Evolutionary conservation across 257 asterid species (phyloP).

Genomic region (Catharanthus roseus): DNA sequence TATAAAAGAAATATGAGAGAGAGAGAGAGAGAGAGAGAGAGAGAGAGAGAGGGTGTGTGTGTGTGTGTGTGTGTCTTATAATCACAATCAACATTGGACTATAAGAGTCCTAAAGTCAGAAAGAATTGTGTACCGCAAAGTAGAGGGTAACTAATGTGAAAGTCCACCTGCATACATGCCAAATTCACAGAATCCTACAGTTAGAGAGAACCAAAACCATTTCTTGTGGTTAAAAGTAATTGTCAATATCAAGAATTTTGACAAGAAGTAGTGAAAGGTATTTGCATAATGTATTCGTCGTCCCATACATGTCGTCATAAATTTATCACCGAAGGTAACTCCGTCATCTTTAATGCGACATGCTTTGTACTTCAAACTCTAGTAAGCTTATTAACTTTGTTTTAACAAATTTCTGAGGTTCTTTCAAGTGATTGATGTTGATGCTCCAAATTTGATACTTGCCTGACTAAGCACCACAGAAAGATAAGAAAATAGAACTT

Average conservation of each 20-base stretch:
- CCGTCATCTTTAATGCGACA: background rate
- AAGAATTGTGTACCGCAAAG: slow-evolving; percentile 63
- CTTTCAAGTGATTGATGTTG: background rate
- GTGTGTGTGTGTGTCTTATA: too few species aligned
- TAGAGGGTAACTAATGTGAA: slow-evolving; percentile 72
- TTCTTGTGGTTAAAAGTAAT: background rate
- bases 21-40: too few species aligned
- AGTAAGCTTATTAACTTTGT: background rate
- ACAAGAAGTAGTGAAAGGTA: background rate
- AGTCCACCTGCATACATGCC: slow-evolving; percentile 73
- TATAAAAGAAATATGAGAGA: slow-evolving; percentile 1
- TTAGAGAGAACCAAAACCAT: slow-evolving; percentile 12
- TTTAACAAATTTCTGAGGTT: background rate
- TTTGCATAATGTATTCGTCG: background rate
- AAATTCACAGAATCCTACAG: slow-evolving; percentile 4
- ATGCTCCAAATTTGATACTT: background rate
- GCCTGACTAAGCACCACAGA: slow-evolving; percentile 1
- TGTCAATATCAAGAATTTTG: background rate
- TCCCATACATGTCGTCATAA: background rate
- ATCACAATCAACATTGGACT: background rate
- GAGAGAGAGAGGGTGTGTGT: too few species aligned
- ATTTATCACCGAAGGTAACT: background rate
- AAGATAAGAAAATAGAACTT: slow-evolving; percentile 34
- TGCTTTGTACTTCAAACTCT: background rate
- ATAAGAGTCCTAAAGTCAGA: background rate